A percentile compares a stretch with the other conserved stretches of the same genome.
These are phyloP conservation scores for Hypoxylon rickii DNA, from an alignment of 495 filamentous ascomycete species.

Conservation along the genomic window DNA sequence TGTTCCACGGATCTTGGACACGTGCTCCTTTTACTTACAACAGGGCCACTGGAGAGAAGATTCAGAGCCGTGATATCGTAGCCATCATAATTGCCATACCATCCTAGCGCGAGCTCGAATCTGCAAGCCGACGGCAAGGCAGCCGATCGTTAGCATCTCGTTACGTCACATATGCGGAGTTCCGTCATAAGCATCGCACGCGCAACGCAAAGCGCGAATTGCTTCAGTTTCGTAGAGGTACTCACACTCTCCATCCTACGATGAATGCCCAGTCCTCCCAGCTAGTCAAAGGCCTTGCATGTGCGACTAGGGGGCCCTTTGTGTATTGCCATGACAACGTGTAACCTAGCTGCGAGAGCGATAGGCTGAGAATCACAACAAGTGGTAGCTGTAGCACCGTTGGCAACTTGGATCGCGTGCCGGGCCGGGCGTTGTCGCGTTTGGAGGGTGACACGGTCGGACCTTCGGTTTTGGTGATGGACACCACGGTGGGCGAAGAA, in stretches of 20 bases:
- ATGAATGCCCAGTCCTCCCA: constrained; percentile 64
- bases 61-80: constrained; percentile 71
- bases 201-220: background rate
- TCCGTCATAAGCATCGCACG: background rate
- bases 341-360: constrained; percentile 60
- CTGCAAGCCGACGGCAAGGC: constrained; percentile 38
- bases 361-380: constrained; percentile 65
- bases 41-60: constrained; percentile 71
- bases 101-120: constrained; percentile 69
- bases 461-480: constrained; percentile 34
- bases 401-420: constrained; percentile 52
- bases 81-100: constrained; percentile 72
- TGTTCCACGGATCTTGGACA: background rate
- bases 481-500: constrained; percentile 16
- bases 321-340: constrained; percentile 55
- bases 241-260: constrained; percentile 67
- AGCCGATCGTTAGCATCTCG: constrained; percentile 31
- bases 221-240: constrained; percentile 10
- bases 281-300: constrained; percentile 64
- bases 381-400: constrained; percentile 62
- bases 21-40: constrained; percentile 46
- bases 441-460: constrained; percentile 19
- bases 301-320: constrained; percentile 60
- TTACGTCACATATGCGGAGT: constrained; percentile 38
- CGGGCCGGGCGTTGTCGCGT: background rate